Evolutionary conservation across 345 rosid species (phyloP).

Genomic region (Atalantia buxifolia): DNA sequence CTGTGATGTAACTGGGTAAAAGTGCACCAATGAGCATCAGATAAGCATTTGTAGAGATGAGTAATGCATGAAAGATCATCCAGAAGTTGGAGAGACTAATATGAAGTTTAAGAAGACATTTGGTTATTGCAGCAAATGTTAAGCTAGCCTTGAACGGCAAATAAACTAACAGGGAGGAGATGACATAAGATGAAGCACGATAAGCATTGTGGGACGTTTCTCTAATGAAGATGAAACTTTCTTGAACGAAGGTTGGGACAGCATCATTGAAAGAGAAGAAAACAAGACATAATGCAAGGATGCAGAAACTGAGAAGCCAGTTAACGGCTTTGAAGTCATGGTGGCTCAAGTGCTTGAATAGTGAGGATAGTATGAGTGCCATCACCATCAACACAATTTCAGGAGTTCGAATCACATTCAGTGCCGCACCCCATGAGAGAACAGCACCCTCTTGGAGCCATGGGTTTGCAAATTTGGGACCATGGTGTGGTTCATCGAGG

Average conservation of each 20-base stretch:
- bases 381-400: constrained; percentile 52
- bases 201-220: constrained; percentile 67
- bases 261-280: constrained; percentile 73
- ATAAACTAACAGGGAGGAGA: constrained; percentile 54
- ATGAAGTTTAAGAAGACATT: constrained; percentile 24
- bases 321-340: constrained; percentile 31
- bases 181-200: constrained; percentile 62
- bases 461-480: constrained; percentile 57
- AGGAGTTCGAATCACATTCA: constrained; percentile 54
- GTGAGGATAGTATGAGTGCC: constrained; percentile 59
- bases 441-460: constrained; percentile 56
- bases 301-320: constrained; percentile 56
- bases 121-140: constrained; percentile 43
- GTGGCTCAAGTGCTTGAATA: constrained; percentile 35
- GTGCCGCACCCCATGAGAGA: constrained; percentile 41
- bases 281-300: constrained; percentile 48
- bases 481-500: constrained; percentile 38
- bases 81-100: constrained; percentile 47
- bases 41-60: constrained; percentile 54
- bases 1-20: constrained; percentile 59
- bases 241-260: constrained; percentile 65
- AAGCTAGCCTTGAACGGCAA: constrained; percentile 56
- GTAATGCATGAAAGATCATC: constrained; percentile 53
- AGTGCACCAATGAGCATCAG: constrained; percentile 70
- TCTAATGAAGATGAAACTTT: constrained; percentile 58